Base-by-base conservation (phyloP, 2,329 filamentous ascomycete species). In the Colletotrichum simmondsii region DNA sequence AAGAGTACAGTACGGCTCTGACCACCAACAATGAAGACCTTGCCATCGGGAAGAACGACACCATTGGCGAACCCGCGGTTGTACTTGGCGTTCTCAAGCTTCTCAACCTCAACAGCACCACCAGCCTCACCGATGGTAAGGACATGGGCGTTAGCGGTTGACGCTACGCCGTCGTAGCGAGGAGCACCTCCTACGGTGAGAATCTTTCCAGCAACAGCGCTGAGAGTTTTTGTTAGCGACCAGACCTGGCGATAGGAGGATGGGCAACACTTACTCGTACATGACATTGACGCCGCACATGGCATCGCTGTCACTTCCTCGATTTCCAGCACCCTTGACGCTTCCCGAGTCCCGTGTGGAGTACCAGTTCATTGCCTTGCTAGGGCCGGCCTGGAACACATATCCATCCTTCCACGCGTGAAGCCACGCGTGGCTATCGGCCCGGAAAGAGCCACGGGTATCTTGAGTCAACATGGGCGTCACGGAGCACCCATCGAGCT, bases 201-300 rank as follows among this genome's bases (percentile, higher is more conserved):
- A 35, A 90, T 90, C 77, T 89, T 89, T 24, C 89, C 89, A 5
- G 22, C 22, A 24, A 28, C 26, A 30, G 88, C 87, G 75, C 42
- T 49, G 7, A 10, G 19, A 49, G 19, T 22, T 11, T 1, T 22
- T 0, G 19, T 49, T 11, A 49, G 19, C 42, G 42, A 49, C 19
- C 16, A 49, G 19, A 49, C 42, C n/a, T 19, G 42, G 42, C 7
- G 19, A 49, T 49, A 2, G 42, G 16, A 10, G 42, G 19, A 7
- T 8, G 42, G 19, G n/a, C 7, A 11, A 5, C 7, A 49, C 42
- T n/a, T 22, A 49, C 42, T 91, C 89, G 74, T 86, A 91, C 88
- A 91, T 90, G 73, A 88, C 83, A 3, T 85, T 84, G 58, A 85
- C 86, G 11, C 88, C 89, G 67, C 83, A 85, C 89, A 91, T 91